Evolutionary conservation across 805 yeast species (phyloP), one percentile per base, ranked within the genome.

Genomic region (Metschnikowia kunwiensis): DNA sequence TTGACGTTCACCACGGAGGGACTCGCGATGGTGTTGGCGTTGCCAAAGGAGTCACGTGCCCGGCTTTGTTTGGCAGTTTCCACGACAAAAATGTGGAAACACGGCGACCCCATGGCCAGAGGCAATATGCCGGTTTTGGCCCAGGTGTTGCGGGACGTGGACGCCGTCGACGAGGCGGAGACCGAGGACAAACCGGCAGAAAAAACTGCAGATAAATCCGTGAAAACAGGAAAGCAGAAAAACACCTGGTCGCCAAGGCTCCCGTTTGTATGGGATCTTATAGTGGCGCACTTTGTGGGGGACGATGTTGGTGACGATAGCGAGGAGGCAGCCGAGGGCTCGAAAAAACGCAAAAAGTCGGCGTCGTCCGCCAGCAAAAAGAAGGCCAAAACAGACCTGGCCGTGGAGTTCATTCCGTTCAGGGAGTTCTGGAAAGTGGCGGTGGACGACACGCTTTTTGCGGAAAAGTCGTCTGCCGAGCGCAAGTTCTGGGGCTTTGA

Each of bases 401-500:
- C 67, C 3, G 53, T 77, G 26, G 43, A 42, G 57, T 65, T 7
- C 10, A 47, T 66, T 5, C 31, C 55, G 0, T 47, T 68, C 30
- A 53, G 56, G 29, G 93, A 85, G 36, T 88, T 91, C 57, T 88
- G 95, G 95, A 75, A 78, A 48, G 65, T 72, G 3, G 80, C 78
- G 5, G 75, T 91, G 11, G 97, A 91, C 54, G 93, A 87, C 50
- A 74, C 83, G 4, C 76, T 85, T 42, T 89, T 91, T 49, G 68
- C 85, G 5, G 78, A 77, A 24, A 77, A 80, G 46, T 71, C 96
- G 0, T 87, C 96, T 1, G 76, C 81, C 21, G 97, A 89, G 57
- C 70, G 96, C 39, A 91, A 89, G 57, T 85, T 73, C 58, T 76
- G 86, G 75, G 97, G 96, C 0, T 78, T 89, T 50, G 84, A 84